These are phyloP conservation scores for Petunia axillaris DNA, from an alignment of 257 asterid species.

Conservation along the genomic window DNA sequence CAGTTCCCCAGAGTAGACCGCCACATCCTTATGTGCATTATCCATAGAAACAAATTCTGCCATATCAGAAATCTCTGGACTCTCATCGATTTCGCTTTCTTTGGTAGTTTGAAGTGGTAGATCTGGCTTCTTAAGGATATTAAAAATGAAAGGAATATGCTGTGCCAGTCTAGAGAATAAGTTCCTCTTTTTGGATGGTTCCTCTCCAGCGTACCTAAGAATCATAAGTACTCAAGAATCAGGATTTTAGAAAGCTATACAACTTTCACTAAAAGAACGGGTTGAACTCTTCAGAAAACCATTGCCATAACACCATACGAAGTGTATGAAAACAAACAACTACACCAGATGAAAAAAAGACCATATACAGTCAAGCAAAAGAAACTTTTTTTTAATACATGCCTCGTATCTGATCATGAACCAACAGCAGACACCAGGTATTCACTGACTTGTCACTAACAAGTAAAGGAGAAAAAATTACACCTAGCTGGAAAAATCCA, in stretches of 20 bases:
- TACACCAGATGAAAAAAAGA: neutral
- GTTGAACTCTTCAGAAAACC: neutral
- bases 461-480: neutral
- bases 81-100: constrained; percentile 34
- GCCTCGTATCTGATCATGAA: neutral
- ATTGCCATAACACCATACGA: neutral
- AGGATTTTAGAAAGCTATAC: neutral
- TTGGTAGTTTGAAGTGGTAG: constrained; percentile 45
- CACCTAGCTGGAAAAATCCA: constrained; percentile 9
- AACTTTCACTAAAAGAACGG: neutral
- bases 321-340: neutral
- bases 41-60: constrained; percentile 35
- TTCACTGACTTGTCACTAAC: neutral
- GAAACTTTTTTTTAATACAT: neutral
- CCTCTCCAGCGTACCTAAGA: constrained; percentile 48
- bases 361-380: neutral
- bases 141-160: constrained; percentile 78
- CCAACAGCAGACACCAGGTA: constrained; percentile 13
- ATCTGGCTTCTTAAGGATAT: constrained; percentile 68
- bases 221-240: constrained; percentile 35
- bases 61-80: constrained; percentile 41
- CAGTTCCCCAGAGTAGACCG: constrained; percentile 34
- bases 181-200: constrained; percentile 60
- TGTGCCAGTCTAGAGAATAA: constrained; percentile 73
- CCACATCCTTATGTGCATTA: constrained; percentile 44